phyloP scores from a whole-genome alignment of 2,329 filamentous ascomycete species.

The Meredithiella fracta region DNA sequence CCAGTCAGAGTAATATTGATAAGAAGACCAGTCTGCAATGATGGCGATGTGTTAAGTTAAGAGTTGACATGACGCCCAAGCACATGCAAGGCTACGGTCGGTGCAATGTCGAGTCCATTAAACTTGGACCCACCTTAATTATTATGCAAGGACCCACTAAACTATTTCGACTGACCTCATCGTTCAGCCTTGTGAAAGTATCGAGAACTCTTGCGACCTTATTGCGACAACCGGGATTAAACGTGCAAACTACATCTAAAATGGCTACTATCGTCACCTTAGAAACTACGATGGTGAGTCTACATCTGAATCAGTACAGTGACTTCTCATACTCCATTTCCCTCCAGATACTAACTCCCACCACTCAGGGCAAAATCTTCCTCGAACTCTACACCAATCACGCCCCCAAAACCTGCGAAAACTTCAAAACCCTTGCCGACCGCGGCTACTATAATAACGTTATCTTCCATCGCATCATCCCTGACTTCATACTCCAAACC shows the following conservation, averaged over 20 bases:
- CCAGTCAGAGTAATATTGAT: too few species aligned
- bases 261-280: slow-evolving; percentile 70
- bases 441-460: slow-evolving; percentile 79
- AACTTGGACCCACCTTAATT: too few species aligned
- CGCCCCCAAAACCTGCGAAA: slow-evolving; percentile 75
- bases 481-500: slow-evolving; percentile 90
- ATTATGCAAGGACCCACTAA: too few species aligned
- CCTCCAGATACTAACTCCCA: slow-evolving; percentile 7
- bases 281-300: slow-evolving; percentile 66
- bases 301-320: background rate
- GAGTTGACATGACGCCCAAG: too few species aligned
- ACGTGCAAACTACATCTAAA: slow-evolving; percentile 14
- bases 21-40: too few species aligned
- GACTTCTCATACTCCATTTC: background rate
- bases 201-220: background rate
- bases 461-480: slow-evolving; percentile 87
- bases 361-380: slow-evolving; percentile 54
- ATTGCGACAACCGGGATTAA: background rate
- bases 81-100: too few species aligned
- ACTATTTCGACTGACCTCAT: too few species aligned
- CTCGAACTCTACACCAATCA: slow-evolving; percentile 83
- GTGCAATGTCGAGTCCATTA: too few species aligned
- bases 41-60: too few species aligned
- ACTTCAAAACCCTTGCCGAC: slow-evolving; percentile 65
- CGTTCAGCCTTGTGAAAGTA: too few species aligned